Evolutionary conservation across 176 grass and related monocot genomes (phyloP).

Genomic region (Microstegium vimineum): DNA sequence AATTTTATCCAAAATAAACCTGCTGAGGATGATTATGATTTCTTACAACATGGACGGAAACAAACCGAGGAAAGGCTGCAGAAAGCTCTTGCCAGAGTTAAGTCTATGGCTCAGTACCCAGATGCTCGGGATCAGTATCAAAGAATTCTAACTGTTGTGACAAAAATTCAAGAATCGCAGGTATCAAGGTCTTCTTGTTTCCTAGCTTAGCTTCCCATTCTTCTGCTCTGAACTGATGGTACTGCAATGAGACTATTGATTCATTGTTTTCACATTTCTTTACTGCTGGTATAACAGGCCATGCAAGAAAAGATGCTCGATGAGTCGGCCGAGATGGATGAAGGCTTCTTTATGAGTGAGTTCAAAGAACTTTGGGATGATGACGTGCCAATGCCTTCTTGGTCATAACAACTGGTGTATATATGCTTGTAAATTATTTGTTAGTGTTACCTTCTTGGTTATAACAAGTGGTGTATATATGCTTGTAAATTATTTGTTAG

Average conservation of each 20-base stretch:
- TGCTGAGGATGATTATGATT: slow-evolving; percentile 63
- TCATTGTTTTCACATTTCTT: not conserved
- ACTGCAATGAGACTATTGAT: not conserved
- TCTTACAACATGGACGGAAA: slow-evolving; percentile 63
- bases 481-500: slow-evolving; percentile 22
- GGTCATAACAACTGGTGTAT: not conserved
- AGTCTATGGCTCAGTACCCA: slow-evolving; percentile 83
- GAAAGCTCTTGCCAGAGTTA: slow-evolving; percentile 92
- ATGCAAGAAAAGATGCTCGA: slow-evolving; percentile 59
- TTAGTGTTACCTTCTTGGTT: no score
- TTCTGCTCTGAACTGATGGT: not conserved
- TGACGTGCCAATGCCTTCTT: slow-evolving; percentile 45
- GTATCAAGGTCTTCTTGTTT: slow-evolving; percentile 26
- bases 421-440: slow-evolving; percentile 32
- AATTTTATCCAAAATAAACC: slow-evolving; percentile 31
- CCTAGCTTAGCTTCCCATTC: not conserved
- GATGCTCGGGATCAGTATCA: slow-evolving; percentile 83
- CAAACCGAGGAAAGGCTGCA: slow-evolving; percentile 79
- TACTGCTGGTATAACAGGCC: slow-evolving; percentile 42
- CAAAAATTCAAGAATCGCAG: slow-evolving; percentile 87
- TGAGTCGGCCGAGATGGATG: slow-evolving; percentile 51
- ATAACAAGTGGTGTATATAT: not conserved
- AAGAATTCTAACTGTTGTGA: slow-evolving; percentile 75
- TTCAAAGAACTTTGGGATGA: slow-evolving; percentile 77
- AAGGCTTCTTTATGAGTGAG: slow-evolving; percentile 68